Evolutionary conservation across 495 filamentous ascomycete species (phyloP), one percentile per base, ranked within the genome.

Genomic region (Xanthoparmelia taractica): DNA sequence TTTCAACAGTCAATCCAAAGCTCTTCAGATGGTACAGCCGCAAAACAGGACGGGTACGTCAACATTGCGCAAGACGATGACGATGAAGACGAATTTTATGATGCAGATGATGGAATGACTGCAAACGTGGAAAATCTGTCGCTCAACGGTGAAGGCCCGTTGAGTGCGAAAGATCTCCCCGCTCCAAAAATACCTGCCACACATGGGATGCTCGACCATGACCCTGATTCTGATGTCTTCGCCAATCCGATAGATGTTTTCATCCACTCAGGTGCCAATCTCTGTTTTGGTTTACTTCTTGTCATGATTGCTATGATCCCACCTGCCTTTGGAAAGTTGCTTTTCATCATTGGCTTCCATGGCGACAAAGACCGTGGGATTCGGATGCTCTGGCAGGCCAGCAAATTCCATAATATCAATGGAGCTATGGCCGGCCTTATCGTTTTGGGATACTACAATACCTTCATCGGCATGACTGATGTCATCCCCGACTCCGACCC

Each of bases 281-380:
- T 96, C 68, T 96, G 91, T 68, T 97, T 92, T 64, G 94, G 94
- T 15, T 79, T 95, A 43, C 79, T 98, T 0, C 80, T 94, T 1
- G 75, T 97, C 4, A 78, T 98, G 41, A 84, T 97, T 20, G 91
- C 90, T 34, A 89, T 97, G 81, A 83, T 98, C 1, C 95, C 94
- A 0, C 94, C 94, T 0, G 85, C 91, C 11, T 95, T 98, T 73
- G 84, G 82, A 60, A 88, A 84, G 62, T 80, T 97, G 6, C 81
- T 97, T 27, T 88, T 84, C 63, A 87, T 97, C 60, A 90, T 97
- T 50, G 95, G 95, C 17, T 97, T 97, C 72, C 86, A 83, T 66
- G 94, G 94, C 18, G 93, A 98, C 72, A 87, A 91, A 56, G 87
- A 93, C 60, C 80, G 86, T 29, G 95, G 92, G 4, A 72, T 96